Percentiles rank a stretch among this genome's conserved stretches.
Conservation (phyloP, 1,139 yeast species). For the Arxiozyma telluris region DNA sequence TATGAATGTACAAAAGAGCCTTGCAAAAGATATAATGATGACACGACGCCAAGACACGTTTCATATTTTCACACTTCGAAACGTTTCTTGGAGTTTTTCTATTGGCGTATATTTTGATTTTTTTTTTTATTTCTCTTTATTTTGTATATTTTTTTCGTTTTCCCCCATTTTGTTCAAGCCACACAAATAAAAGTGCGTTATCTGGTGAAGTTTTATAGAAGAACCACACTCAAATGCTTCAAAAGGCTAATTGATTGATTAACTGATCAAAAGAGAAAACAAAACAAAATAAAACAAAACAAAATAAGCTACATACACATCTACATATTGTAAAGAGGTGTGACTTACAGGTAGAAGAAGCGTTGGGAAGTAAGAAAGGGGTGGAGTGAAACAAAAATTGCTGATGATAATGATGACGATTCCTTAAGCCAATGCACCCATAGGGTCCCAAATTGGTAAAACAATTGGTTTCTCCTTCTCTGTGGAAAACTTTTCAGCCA, state of each 20-base stretch:
- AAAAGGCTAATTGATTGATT: no score
- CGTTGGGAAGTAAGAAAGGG: no score
- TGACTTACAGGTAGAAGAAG: neutral
- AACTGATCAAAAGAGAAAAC: no score
- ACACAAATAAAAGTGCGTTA: no score
- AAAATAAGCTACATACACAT: no score
- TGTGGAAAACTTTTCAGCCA: slow-evolving; percentile 36
- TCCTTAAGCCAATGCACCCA: slow-evolving; percentile 64
- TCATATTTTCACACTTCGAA: neutral
- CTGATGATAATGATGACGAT: neutral
- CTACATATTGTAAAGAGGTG: neutral
- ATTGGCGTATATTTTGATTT: no score
- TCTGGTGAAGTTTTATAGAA: neutral
- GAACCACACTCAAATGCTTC: no score
- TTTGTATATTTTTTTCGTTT: no score
- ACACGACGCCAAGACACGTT: neutral
- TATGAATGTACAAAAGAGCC: neutral
- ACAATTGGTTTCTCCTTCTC: slow-evolving; percentile 38
- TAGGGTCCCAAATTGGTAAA: slow-evolving; percentile 76
- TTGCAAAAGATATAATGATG: neutral
- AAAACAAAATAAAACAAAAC: no score
- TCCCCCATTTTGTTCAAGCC: neutral
- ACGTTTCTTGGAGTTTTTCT: no score
- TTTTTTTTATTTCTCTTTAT: no score
- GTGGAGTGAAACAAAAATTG: neutral